phyloP scores from a whole-genome alignment of 306 rosid genomes.

The Prunus mira region DNA sequence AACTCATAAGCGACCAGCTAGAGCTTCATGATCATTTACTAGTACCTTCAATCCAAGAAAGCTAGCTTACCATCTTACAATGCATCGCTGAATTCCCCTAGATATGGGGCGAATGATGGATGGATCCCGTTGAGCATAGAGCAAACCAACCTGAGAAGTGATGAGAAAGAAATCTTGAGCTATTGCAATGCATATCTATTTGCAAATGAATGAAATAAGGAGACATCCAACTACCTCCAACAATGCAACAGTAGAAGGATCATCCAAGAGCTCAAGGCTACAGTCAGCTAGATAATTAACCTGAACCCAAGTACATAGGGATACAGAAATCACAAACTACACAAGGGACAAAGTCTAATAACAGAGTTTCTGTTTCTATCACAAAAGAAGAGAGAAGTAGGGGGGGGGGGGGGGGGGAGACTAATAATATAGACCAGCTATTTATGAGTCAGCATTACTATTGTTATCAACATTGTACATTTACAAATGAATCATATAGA shows the following conservation, averaged over 20 bases:
- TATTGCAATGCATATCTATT: neutral
- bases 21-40: constrained; percentile 6
- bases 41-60: constrained; percentile 13
- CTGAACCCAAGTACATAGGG: constrained; percentile 36
- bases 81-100: constrained; percentile 83
- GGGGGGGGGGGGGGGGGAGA: neutral
- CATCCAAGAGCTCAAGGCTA: constrained; percentile 88
- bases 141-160: constrained; percentile 72
- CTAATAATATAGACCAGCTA: neutral
- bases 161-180: constrained; percentile 1
- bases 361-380: neutral
- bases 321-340: constrained; percentile 12
- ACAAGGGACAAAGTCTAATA: neutral
- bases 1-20: constrained; percentile 3
- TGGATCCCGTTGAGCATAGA: constrained; percentile 86
- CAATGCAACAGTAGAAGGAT: constrained; percentile 72
- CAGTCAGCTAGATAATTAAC: constrained; percentile 84
- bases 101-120: constrained; percentile 87
- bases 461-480: neutral
- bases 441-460: neutral
- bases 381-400: neutral
- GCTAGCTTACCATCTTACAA: constrained; percentile 82
- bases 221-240: constrained; percentile 53
- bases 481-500: neutral
- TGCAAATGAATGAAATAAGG: constrained; percentile 8